Evolutionary conservation across 2,329 filamentous ascomycete species (phyloP), one percentile per base, ranked within the genome.

Genomic region (Aspergillus brunneoviolaceus): DNA sequence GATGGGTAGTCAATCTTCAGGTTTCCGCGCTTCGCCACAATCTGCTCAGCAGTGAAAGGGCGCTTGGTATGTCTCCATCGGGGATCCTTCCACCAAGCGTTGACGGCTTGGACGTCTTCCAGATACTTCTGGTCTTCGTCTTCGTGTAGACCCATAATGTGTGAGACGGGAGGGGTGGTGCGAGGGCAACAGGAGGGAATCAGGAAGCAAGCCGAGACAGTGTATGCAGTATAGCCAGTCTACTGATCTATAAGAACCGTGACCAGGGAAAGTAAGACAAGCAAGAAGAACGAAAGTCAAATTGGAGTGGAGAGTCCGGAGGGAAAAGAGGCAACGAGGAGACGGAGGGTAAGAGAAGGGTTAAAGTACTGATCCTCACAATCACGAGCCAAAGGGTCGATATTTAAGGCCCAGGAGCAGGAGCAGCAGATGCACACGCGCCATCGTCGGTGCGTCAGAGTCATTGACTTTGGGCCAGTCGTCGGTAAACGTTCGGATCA

Each of bases 31-130:
- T 99, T 99, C 55, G 91, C 89, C 65, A 96, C 95, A 73, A 99
- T 98, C 80, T 96, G 91, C 83, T 98, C 95, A 33, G 95, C 92
- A 4, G 93, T 96, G 77, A 95, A 99, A 25, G 95, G 89, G 60
- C 95, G 86, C 81, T 90, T 93, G 70, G 95, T 99, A 79, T 91
- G 87, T 75, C 91, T 86, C 95, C 95, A 99, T 83, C 95, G 86
- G 59, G 92, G 86, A 70, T 96, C 91, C 56, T 82, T 84, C 95
- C 95, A 99, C 95, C 95, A 99, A 77, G 89, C 81, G 85, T 97
- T 91, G 68, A 98, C 89, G 67, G 89, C 87, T 70, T 89, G 87
- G 61, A 98, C 92, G 76, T 99, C 95, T 67, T 89, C 84, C 71
- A 87, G 83, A 80, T 89, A 96, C 71, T 88, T 80, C 70, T 89